These are phyloP conservation scores for Ogataea corticis DNA, from an alignment of 805 yeast genomes.

Conservation along the genomic window DNA sequence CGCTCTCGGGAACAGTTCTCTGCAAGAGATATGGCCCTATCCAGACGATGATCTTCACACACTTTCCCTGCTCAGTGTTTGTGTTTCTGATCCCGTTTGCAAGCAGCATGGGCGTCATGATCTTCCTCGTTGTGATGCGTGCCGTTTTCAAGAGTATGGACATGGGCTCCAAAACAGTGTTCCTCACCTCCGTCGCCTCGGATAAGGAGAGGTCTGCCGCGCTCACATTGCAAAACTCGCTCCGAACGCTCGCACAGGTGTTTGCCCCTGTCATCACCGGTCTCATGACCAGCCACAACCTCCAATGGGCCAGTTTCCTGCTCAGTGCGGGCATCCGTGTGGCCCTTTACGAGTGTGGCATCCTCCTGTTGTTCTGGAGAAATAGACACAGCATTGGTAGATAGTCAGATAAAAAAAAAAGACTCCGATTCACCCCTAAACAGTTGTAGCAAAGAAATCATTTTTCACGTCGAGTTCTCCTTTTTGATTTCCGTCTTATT, in stretches of 20 bases:
- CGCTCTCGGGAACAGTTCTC: slow-evolving; percentile 43
- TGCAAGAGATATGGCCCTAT: slow-evolving; percentile 47
- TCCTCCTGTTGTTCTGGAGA: slow-evolving; percentile 34
- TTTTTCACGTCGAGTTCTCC: too few species aligned
- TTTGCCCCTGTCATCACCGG: slow-evolving; percentile 47
- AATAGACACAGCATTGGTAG: slow-evolving; percentile 17
- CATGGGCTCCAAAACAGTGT: slow-evolving; percentile 48
- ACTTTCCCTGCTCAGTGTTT: slow-evolving; percentile 43
- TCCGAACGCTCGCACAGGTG: slow-evolving; percentile 42
- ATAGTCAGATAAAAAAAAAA: too few species aligned
- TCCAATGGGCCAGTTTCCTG: slow-evolving; percentile 45
- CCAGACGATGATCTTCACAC: slow-evolving; percentile 45
- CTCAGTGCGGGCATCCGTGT: slow-evolving; percentile 42
- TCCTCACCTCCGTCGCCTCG: slow-evolving; percentile 42
- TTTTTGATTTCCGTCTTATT: background rate
- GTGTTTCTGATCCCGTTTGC: slow-evolving; percentile 43
- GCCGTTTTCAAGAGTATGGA: slow-evolving; percentile 48
- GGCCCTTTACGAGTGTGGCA: slow-evolving; percentile 41
- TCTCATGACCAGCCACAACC: slow-evolving; percentile 34
- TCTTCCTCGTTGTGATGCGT: slow-evolving; percentile 36
- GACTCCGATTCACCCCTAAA: too few species aligned
- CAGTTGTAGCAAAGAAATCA: too few species aligned
- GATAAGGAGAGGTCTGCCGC: slow-evolving; percentile 44
- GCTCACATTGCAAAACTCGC: slow-evolving; percentile 45
- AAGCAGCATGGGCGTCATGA: slow-evolving; percentile 31